Evolutionary conservation across 2,329 filamentous ascomycete genomes (phyloP).

Genomic region (Aspergillus awamori): DNA sequence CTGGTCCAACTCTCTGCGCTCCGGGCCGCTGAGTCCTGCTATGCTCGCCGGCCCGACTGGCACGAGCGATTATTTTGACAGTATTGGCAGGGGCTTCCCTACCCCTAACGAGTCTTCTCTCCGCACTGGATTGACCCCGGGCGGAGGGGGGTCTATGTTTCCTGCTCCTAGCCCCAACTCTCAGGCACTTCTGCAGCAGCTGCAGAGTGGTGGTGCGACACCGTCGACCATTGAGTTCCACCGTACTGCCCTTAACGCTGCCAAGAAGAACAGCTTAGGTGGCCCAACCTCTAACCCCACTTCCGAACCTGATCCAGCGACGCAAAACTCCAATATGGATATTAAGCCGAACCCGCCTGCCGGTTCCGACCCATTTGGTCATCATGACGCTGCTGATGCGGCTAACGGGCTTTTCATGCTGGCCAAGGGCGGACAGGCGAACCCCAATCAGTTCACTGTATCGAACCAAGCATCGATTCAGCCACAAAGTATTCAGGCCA

Average conservation of each 20-base stretch:
- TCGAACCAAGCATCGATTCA: slow-evolving; percentile 55
- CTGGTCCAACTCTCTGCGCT: slow-evolving; percentile 86
- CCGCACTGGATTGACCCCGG: slow-evolving; percentile 87
- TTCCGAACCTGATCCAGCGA: slow-evolving; percentile 43
- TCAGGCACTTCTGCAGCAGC: slow-evolving; percentile 76
- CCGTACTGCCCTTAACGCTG: slow-evolving; percentile 82
- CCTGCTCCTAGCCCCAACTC: slow-evolving; percentile 86
- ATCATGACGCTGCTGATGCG: slow-evolving; percentile 88
- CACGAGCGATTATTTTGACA: slow-evolving; percentile 85
- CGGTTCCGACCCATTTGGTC: slow-evolving; percentile 71
- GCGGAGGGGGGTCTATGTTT: slow-evolving; percentile 96
- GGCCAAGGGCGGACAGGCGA: slow-evolving; percentile 65
- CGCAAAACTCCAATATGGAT: slow-evolving; percentile 47
- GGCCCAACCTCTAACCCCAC: slow-evolving; percentile 47
- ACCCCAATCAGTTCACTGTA: slow-evolving; percentile 58
- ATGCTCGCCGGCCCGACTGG: slow-evolving; percentile 85
- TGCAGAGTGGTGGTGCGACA: slow-evolving; percentile 80
- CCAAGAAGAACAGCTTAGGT: slow-evolving; percentile 59
- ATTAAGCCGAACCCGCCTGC: slow-evolving; percentile 49
- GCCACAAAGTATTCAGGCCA: slow-evolving; percentile 55
- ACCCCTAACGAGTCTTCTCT: slow-evolving; percentile 96
- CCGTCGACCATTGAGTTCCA: slow-evolving; percentile 93
- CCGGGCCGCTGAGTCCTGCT: slow-evolving; percentile 90
- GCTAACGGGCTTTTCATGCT: slow-evolving; percentile 93
- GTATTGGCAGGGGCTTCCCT: slow-evolving; percentile 80